Evolutionary conservation across 495 filamentous ascomycete species (phyloP), one percentile per base, ranked within the genome.

Genomic region (Neurospora terricola): DNA sequence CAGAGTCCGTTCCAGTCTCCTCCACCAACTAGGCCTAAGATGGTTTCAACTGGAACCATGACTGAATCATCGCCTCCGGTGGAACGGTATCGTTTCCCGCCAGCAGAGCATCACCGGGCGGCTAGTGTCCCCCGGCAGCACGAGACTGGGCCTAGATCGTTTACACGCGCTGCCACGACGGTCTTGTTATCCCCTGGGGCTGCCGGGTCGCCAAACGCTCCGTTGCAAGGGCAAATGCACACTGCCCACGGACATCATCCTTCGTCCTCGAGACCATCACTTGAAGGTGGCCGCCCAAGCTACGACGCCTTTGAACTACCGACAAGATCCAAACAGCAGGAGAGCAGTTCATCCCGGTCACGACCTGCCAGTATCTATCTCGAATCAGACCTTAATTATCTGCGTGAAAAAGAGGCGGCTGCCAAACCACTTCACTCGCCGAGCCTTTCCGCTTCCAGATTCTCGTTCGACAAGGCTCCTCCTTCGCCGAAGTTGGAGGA

Each of bases 21-120:
- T 30, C 87, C 54, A 34, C 23, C 90, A 40, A 86, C 85, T 75
- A 86, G 85, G 71, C 90, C 91, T 6, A 73, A 77, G 7, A 97
- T 96, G 91, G 90, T 97, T n/a, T 98, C 96, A 4, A 96, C 91
- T 14, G 96, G 94, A 39, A 97, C 93, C 3, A 97, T 96, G 92
- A 97, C 95, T 36, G 91, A 90, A 34, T 91, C 89, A 23, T 85
- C 92, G 9, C 86, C 88, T n/a, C 87, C 90, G n/a, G 86, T 90
- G 38, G 38, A 38, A 38, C 38, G 38, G 42, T 87, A 91, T 74
- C 86, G 87, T 69, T 91, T 92, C 78, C 87, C 90, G 7, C 78
- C 87, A 42, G 81, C 84, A 12, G 86, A 89, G 14, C 81, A 84
- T 62, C 84, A 88, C 59, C 84, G 88, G 69, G 86, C 89, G 37